Conservation (phyloP, 1,139 yeast genomes). For the Candida tropicalis region DNA sequence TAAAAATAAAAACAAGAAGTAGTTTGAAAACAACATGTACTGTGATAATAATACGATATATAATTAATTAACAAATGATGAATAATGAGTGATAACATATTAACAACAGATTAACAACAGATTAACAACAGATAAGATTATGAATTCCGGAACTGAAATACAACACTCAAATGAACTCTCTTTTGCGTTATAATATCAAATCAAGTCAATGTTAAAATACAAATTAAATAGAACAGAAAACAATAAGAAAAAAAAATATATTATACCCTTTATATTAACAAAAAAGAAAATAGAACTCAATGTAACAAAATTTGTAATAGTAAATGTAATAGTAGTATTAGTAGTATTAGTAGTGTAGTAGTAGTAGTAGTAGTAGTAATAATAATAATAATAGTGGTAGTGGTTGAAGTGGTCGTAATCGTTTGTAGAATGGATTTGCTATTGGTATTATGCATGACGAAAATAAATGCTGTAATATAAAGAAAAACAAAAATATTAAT, state of each 20-base stretch:
- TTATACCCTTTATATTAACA: slow-evolving; percentile 4
- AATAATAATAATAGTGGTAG: background rate
- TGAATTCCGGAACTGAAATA: too few species aligned
- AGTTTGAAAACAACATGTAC: background rate
- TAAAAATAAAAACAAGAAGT: background rate
- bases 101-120: too few species aligned
- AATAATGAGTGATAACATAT: background rate
- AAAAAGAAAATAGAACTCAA: too few species aligned
- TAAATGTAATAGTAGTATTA: background rate
- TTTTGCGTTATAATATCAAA: background rate
- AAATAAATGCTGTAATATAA: slow-evolving; percentile 3
- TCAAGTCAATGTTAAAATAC: background rate
- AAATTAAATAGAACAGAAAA: background rate
- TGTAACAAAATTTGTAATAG: background rate
- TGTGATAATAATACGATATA: slow-evolving; percentile 1
- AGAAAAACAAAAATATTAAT: background rate
- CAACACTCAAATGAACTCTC: too few species aligned
- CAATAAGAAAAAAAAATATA: background rate
- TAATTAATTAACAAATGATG: background rate
- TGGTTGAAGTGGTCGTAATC: background rate
- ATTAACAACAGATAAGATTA: too few species aligned
- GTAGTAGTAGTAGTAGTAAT: too few species aligned
- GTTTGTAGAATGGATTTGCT: background rate
- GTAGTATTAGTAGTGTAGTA: slow-evolving; percentile 1
- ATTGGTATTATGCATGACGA: background rate